A percentile compares a stretch with the other conserved stretches of the same genome.
Evolutionary conservation across 108 stramenopile species (phyloP).

Genomic region (Cyclotella baltica): DNA sequence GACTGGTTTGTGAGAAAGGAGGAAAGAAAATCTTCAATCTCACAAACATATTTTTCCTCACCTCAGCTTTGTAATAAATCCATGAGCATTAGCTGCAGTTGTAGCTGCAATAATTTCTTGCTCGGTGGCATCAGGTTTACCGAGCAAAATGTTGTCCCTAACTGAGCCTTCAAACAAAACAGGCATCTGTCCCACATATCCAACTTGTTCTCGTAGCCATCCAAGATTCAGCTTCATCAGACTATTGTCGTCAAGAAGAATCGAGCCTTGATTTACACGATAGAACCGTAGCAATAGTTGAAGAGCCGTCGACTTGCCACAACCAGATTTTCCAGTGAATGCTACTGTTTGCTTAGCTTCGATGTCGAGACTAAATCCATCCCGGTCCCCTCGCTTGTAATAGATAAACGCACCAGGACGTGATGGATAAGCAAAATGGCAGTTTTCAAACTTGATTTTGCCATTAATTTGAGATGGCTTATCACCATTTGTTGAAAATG

Average conservation of each 20-base stretch:
- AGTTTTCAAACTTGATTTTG: constrained; percentile 60
- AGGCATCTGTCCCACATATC: constrained; percentile 74
- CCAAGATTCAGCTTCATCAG: constrained; percentile 47
- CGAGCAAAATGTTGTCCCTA: constrained; percentile 76
- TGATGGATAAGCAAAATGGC: constrained; percentile 72
- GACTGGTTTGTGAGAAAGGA: neutral
- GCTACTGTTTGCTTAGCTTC: constrained; percentile 72
- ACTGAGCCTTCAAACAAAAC: constrained; percentile 69
- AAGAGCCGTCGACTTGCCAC: constrained; percentile 79
- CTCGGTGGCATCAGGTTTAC: constrained; percentile 34
- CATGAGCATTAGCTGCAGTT: constrained; percentile 58
- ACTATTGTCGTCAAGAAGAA: constrained; percentile 56
- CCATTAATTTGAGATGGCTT: constrained; percentile 58
- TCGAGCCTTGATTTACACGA: constrained; percentile 33
- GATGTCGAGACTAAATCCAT: constrained; percentile 64
- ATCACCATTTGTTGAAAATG: constrained; percentile 58
- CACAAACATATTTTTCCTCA: neutral
- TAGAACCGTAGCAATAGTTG: constrained; percentile 59
- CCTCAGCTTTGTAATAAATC: too few species aligned
- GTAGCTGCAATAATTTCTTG: constrained; percentile 56
- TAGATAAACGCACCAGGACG: constrained; percentile 59
- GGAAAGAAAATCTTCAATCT: too few species aligned
- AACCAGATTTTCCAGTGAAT: constrained; percentile 68
- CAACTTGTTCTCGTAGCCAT: constrained; percentile 57
- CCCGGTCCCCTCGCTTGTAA: constrained; percentile 29